phyloP scores from a whole-genome alignment of 1,284 basidiomycete species.

The Polyporus tsugae region DNA sequence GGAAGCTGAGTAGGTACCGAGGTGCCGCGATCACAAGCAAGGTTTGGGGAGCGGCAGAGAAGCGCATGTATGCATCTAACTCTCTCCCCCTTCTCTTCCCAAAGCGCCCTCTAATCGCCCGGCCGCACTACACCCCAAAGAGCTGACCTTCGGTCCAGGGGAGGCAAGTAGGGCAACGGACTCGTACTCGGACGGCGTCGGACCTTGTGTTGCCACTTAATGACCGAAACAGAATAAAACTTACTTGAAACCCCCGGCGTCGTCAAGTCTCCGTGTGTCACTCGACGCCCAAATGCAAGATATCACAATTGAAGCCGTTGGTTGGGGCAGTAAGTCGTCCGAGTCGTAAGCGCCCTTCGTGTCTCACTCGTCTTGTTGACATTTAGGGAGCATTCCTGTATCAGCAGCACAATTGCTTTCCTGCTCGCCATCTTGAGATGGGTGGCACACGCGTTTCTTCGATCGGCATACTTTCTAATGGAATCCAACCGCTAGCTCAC shows the following conservation, averaged over 20 bases:
- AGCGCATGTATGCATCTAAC: background rate
- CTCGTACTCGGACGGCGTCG: background rate
- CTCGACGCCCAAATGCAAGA: background rate
- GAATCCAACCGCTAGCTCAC: conserved; percentile 6
- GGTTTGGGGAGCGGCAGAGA: conserved; percentile 2
- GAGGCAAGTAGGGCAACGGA: background rate
- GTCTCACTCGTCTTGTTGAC: conserved; percentile 9
- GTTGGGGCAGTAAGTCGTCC: background rate
- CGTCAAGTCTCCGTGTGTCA: background rate
- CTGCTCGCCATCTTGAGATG: background rate
- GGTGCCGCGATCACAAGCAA: background rate
- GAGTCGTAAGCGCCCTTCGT: background rate
- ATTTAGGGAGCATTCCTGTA: background rate
- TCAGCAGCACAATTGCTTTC: background rate
- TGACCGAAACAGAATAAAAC: background rate
- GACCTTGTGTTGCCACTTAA: background rate
- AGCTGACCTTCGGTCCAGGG: background rate
- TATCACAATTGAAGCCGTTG: background rate
- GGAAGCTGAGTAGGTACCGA: conserved; percentile 1
- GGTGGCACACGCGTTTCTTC: background rate
- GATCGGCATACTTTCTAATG: background rate
- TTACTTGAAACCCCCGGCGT: background rate
- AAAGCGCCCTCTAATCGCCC: background rate
- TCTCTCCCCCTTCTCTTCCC: background rate
- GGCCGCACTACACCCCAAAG: background rate